Evolutionary conservation across 371 early-diverging fungal genomes (phyloP).

Genomic region (Apophysomyces elegans): DNA sequence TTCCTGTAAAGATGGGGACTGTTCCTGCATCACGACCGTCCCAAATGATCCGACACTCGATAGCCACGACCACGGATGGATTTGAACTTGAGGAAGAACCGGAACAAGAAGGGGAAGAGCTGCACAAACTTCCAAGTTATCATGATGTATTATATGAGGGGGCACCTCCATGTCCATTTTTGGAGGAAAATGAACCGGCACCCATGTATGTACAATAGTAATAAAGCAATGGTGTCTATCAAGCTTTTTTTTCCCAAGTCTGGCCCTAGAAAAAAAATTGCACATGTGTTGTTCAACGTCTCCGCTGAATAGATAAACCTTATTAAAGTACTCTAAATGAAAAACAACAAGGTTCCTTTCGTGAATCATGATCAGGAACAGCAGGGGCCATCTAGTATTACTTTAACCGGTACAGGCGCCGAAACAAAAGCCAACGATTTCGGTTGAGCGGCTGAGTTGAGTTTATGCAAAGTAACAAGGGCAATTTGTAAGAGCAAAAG

Average conservation of each 20-base stretch:
- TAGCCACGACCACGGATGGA: background rate
- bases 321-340: background rate
- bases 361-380: background rate
- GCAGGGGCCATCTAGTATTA: no score
- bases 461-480: no score
- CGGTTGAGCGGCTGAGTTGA: no score
- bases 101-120: slow-evolving; percentile 3
- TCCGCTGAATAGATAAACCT: no score
- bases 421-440: no score
- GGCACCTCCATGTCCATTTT: slow-evolving; percentile 25
- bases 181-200: slow-evolving; percentile 19
- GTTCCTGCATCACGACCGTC: slow-evolving; percentile 12
- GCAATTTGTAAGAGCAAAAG: no score
- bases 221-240: background rate
- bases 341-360: background rate
- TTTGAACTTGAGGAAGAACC: background rate
- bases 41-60: background rate
- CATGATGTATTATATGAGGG: slow-evolving; percentile 29
- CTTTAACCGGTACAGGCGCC: no score
- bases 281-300: no score
- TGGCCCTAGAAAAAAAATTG: no score
- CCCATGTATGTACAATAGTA: background rate
- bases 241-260: no score
- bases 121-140: slow-evolving; percentile 17
- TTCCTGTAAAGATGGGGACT: slow-evolving; percentile 21